Conservation (phyloP, 306 rosid genomes). For the Chamaecrista fasciculata region DNA sequence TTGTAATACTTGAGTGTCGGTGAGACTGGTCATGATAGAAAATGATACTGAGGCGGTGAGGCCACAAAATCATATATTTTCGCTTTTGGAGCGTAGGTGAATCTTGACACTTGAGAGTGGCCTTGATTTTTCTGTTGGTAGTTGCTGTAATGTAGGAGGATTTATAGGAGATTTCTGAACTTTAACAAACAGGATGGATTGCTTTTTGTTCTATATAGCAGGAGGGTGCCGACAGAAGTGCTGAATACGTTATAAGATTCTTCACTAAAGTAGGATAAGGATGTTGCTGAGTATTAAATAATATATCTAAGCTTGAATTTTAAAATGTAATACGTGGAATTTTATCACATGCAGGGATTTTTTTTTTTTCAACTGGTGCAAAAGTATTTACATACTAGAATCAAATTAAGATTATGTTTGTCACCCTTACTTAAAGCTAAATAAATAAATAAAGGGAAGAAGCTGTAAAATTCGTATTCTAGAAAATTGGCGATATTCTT, state of each 20-base stretch:
- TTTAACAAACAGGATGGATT: not conserved
- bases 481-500: not conserved
- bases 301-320: not conserved
- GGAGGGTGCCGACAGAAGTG: not conserved
- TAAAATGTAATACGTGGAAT: not conserved
- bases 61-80: not conserved
- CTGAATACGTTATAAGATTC: not conserved
- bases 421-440: slow-evolving; percentile 1
- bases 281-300: not conserved
- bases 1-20: not conserved
- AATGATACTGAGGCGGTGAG: no score
- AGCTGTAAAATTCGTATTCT: not conserved
- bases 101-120: not conserved
- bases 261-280: not conserved
- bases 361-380: not conserved
- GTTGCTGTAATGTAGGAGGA: not conserved
- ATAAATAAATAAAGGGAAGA: not conserved
- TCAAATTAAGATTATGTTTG: slow-evolving; percentile 6
- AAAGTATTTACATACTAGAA: slow-evolving; percentile 1
- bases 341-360: not conserved
- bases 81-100: not conserved
- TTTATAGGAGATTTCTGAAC: not conserved
- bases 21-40: slow-evolving; percentile 5
- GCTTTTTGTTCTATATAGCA: not conserved
- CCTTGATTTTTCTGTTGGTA: not conserved